phyloP scores from a whole-genome alignment of 129 eudicot species.

The Saussurea involucrata region DNA sequence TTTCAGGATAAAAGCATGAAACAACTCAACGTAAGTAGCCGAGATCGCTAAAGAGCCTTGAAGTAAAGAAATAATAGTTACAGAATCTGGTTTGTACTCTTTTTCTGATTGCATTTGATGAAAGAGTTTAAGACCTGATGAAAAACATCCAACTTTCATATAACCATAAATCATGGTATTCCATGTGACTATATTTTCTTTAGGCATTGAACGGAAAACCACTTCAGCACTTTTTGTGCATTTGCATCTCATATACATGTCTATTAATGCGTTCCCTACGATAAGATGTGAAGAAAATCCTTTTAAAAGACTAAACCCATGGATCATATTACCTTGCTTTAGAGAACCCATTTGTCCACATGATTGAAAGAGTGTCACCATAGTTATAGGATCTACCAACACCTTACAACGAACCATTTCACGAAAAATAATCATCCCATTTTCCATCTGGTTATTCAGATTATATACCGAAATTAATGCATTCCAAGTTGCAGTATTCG shows the following conservation, averaged over 20 bases:
- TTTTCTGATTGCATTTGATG: slow-evolving; percentile 30
- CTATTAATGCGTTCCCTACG: slow-evolving; percentile 36
- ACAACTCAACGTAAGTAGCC: slow-evolving; percentile 14
- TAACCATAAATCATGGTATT: slow-evolving; percentile 41
- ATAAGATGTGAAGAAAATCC: slow-evolving; percentile 43
- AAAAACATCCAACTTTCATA: slow-evolving; percentile 19
- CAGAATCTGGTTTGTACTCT: slow-evolving; percentile 27
- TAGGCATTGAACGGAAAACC: slow-evolving; percentile 23
- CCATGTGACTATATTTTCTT: slow-evolving; percentile 45
- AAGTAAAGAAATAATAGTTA: slow-evolving; percentile 35
- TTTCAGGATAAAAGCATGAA: slow-evolving; percentile 33
- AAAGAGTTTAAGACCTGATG: slow-evolving; percentile 26
- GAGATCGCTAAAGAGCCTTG: slow-evolving; percentile 29
- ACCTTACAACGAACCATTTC: slow-evolving; percentile 26
- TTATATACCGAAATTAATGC: slow-evolving; percentile 32
- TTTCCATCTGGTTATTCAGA: slow-evolving; percentile 17
- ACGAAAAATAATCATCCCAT: slow-evolving; percentile 26
- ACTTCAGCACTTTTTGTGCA: slow-evolving; percentile 23
- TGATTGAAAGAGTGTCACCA: slow-evolving; percentile 27
- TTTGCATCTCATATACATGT: slow-evolving; percentile 45
- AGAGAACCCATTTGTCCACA: slow-evolving; percentile 28
- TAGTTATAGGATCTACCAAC: slow-evolving; percentile 29
- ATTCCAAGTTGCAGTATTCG: slow-evolving; percentile 41
- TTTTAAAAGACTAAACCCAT: slow-evolving; percentile 28
- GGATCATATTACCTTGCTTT: slow-evolving; percentile 34